phyloP scores from a whole-genome alignment of 2,329 filamentous ascomycete species.

The Fusarium scirpi region DNA sequence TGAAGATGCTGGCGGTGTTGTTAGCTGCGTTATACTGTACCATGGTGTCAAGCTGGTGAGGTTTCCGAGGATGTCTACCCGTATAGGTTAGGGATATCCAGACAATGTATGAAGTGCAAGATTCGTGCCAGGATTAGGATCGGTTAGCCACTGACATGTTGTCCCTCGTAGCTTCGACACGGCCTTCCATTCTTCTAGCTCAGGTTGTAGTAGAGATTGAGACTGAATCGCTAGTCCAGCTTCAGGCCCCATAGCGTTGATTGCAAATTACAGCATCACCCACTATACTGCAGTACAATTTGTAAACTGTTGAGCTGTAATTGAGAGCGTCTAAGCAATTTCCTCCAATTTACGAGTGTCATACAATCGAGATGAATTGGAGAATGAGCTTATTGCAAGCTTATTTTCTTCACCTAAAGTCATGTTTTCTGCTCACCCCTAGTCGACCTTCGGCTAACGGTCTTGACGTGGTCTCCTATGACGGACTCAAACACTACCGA shows the following conservation, averaged over 20 bases:
- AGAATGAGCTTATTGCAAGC: background rate
- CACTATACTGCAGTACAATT: constrained; percentile 5
- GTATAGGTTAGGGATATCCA: background rate
- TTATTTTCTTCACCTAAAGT: background rate
- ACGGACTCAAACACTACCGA: background rate
- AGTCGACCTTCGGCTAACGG: background rate
- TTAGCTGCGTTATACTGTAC: background rate
- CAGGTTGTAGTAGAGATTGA: background rate
- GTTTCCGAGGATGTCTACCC: background rate
- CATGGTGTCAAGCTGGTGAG: background rate
- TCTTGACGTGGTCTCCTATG: background rate
- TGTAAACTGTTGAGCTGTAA: constrained; percentile 7
- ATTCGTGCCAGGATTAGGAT: background rate
- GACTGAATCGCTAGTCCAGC: constrained; percentile 21
- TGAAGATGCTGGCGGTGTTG: background rate
- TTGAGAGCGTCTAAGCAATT: constrained; percentile 22
- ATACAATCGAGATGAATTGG: background rate
- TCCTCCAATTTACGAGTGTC: constrained; percentile 13
- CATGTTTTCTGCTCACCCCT: background rate
- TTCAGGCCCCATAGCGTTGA: constrained; percentile 20
- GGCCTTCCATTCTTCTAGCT: constrained; percentile 20
- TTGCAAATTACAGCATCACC: constrained; percentile 28
- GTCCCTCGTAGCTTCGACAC: constrained; percentile 32
- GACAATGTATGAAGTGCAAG: background rate
- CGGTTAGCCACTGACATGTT: background rate